Evolutionary conservation across 1,139 yeast species (phyloP).

Genomic region (Hansenula sp.): DNA sequence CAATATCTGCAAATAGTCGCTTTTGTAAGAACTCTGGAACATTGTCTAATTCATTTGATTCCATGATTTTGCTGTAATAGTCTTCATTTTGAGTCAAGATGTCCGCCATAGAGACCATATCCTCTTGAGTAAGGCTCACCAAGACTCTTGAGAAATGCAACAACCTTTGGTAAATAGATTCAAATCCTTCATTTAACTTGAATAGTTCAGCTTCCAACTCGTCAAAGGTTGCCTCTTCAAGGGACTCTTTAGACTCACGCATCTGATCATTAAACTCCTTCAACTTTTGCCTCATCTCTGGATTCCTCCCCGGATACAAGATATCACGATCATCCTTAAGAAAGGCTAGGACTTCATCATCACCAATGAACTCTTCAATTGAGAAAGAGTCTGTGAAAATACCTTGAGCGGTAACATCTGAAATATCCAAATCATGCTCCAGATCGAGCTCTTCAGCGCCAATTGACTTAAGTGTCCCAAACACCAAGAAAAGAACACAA

Average conservation of each 20-base stretch:
- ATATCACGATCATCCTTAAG: conserved; percentile 7
- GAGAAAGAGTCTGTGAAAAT: background rate
- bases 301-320: conserved; percentile 6
- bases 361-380: conserved; percentile 7
- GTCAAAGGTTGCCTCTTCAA: conserved; percentile 9
- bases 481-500: background rate
- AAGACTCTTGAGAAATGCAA: conserved; percentile 13
- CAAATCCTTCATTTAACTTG: conserved; percentile 8
- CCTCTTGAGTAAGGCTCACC: conserved; percentile 12
- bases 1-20: background rate
- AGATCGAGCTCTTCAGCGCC: background rate
- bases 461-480: background rate
- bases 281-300: conserved; percentile 2
- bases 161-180: conserved; percentile 10
- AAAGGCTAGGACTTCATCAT: conserved; percentile 8
- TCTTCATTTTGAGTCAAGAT: conserved; percentile 5
- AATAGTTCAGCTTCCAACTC: conserved; percentile 1
- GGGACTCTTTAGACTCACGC: conserved; percentile 5
- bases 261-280: conserved; percentile 1
- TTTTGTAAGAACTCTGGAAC: background rate
- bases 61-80: conserved; percentile 1
- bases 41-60: background rate
- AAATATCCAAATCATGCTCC: background rate
- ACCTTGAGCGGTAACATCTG: background rate
- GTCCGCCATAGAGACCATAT: conserved; percentile 14